Conservation (phyloP, 2,329 filamentous ascomycete genomes). For the Aspergillus nomiae region DNA sequence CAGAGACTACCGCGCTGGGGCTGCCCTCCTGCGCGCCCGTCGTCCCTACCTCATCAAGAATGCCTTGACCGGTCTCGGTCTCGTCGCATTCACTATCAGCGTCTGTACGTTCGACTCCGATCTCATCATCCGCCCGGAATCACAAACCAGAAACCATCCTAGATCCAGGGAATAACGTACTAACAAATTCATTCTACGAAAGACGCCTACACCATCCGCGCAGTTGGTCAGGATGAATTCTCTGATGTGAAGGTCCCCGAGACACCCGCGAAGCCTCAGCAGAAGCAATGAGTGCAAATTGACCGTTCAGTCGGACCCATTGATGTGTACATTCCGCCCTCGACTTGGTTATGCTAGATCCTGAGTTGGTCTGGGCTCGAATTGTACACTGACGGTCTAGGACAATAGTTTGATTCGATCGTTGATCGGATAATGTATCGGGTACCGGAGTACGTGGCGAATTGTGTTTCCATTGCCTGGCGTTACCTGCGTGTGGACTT, state of each 20-base stretch:
- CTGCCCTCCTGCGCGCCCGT: constrained; percentile 86
- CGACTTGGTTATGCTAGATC: neutral
- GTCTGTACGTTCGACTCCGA: constrained; percentile 72
- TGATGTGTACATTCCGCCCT: neutral
- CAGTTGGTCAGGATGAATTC: constrained; percentile 95
- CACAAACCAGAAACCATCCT: neutral
- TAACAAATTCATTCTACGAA: constrained; percentile 10
- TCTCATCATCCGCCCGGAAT: neutral
- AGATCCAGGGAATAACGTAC: neutral
- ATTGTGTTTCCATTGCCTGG: neutral
- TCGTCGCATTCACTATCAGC: constrained; percentile 74
- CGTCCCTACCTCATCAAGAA: constrained; percentile 93
- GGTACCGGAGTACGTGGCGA: constrained; percentile 1
- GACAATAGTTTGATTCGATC: neutral
- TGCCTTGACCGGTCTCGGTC: constrained; percentile 72
- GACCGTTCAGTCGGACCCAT: neutral
- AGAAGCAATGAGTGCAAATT: constrained; percentile 29
- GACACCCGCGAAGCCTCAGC: constrained; percentile 51
- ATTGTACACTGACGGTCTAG: neutral
- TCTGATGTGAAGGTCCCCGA: constrained; percentile 91
- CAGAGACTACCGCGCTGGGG: constrained; percentile 78
- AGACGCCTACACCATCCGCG: constrained; percentile 75
- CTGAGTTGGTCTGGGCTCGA: neutral
- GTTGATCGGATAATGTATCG: neutral
- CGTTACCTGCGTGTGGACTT: neutral